These are phyloP conservation scores for Pseudomonodictys pantanalensis DNA, from an alignment of 495 filamentous ascomycete genomes.

Conservation along the genomic window DNA sequence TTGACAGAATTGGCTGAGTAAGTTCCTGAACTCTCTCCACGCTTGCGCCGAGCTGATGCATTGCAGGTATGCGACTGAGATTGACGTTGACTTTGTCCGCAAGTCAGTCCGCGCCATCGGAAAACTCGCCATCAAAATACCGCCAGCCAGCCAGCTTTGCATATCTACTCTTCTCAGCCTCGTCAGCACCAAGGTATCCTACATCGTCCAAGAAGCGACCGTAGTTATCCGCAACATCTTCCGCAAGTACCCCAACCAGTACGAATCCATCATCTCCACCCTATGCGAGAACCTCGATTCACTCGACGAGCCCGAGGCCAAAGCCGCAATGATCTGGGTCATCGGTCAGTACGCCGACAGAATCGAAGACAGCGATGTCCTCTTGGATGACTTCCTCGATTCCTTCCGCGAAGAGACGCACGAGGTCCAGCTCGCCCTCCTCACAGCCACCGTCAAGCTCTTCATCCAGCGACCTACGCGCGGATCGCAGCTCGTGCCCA, in stretches of 20 bases:
- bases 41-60: not conserved
- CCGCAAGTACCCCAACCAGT: slow-evolving; percentile 97
- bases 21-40: slow-evolving; percentile 24
- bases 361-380: slow-evolving; percentile 90
- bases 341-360: slow-evolving; percentile 97
- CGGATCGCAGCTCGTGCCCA: slow-evolving; percentile 88
- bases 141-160: slow-evolving; percentile 83
- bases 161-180: slow-evolving; percentile 91
- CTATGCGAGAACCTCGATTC: slow-evolving; percentile 96
- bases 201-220: slow-evolving; percentile 99
- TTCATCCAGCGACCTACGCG: slow-evolving; percentile 97
- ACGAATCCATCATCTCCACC: slow-evolving; percentile 93
- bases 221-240: slow-evolving; percentile 99
- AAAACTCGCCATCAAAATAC: slow-evolving; percentile 98
- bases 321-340: slow-evolving; percentile 99
- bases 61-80: slow-evolving; percentile 83
- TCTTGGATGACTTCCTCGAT: slow-evolving; percentile 92
- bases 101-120: slow-evolving; percentile 98
- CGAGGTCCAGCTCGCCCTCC: slow-evolving; percentile 89
- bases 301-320: slow-evolving; percentile 97
- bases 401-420: slow-evolving; percentile 91
- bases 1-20: slow-evolving; percentile 91
- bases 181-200: slow-evolving; percentile 97
- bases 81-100: slow-evolving; percentile 97
- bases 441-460: slow-evolving; percentile 95